These are phyloP conservation scores for Paecilomyces niveus DNA, from an alignment of 2,329 filamentous ascomycete species.

Conservation along the genomic window DNA sequence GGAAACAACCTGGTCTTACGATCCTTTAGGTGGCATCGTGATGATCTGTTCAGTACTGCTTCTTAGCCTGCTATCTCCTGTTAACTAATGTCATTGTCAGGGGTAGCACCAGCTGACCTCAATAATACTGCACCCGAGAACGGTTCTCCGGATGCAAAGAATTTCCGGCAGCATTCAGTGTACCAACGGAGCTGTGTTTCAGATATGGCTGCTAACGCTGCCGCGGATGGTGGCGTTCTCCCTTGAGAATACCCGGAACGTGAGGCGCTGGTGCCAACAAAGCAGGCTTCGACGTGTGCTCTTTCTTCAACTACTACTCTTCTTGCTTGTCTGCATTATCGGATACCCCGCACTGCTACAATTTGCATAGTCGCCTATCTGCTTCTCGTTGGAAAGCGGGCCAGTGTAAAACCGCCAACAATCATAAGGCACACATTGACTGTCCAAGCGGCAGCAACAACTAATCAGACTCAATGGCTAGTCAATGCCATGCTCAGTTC, in stretches of 20 bases:
- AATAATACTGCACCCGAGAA: background rate
- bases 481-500: background rate
- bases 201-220: background rate
- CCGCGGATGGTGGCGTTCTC: background rate
- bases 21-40: background rate
- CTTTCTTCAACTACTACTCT: background rate
- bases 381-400: background rate
- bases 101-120: background rate
- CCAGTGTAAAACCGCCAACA: background rate
- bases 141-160: background rate
- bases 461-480: background rate
- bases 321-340: background rate
- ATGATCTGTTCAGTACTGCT: background rate
- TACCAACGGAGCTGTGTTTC: background rate
- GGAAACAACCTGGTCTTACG: conserved; percentile 3
- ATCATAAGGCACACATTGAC: background rate
- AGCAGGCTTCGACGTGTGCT: background rate
- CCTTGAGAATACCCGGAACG: background rate
- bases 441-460: background rate
- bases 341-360: background rate
- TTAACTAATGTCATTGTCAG: background rate
- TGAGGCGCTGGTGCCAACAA: background rate
- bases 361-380: background rate
- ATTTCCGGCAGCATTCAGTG: background rate
- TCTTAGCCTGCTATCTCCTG: background rate